Evolutionary conservation across 305 asterid species (phyloP), one percentile per base, ranked within the genome.

Genomic region (Euphrasia arctica): DNA sequence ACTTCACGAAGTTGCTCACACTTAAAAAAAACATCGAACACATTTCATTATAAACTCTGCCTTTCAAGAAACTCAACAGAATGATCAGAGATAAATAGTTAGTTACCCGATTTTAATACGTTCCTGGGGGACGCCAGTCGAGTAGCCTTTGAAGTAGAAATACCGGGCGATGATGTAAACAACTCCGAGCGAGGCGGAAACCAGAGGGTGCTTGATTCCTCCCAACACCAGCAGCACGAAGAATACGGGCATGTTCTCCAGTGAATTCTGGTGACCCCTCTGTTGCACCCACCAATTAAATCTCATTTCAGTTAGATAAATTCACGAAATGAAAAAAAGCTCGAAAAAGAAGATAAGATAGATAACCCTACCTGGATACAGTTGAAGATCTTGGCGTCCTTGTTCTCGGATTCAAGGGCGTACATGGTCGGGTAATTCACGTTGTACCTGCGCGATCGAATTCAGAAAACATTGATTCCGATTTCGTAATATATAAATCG

Each of bases 231-330:
- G 77, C 82, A 85, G 57, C 78, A 76, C 50, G 85, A 89, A 86
- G 74, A 85, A 91, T 69, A 69, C 15, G 11, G 98, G 92, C 95
- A 91, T 80, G 80, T 72, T 18, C 79, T 91, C 95, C 67, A 91
- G 70, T 51, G 96, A 86, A 75, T 91, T 89, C 80, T 91, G 98
- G 80, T 91, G 98, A n/a, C 96, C 98, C 54, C 98, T 86, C 96
- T 25, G 27, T 25, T 88, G 87, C 80, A 79, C 58, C 60, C 54
- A 75, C 50, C 9, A 51, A 22, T 58, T 13, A 15, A 18, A 52
- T 12, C 10, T 43, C 54, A 49, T 25, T 25, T 25, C 27, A 25
- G 27, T 25, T 25, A 25, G 27, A 25, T 25, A 18, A 18, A 18
- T 25, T 25, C 27, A 25, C 27, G 2, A 25, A 25, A 25, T 25